Evolutionary conservation across 257 asterid species (phyloP).

Genomic region (Penstemon davidsonii): DNA sequence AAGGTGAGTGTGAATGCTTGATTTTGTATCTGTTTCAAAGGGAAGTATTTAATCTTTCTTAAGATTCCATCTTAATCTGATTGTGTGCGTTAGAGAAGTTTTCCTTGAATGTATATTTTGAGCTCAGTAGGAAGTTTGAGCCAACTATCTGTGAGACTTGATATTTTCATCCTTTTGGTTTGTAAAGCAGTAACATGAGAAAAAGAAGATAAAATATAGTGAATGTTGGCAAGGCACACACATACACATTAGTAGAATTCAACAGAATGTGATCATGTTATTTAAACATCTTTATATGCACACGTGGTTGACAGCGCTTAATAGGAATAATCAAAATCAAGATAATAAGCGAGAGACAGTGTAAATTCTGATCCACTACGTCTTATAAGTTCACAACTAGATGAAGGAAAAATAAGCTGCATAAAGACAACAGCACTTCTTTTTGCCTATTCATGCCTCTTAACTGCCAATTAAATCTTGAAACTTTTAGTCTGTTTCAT

Average conservation of each 20-base stretch:
- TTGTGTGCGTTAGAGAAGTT: neutral
- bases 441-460: slow-evolving; percentile 13
- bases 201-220: neutral
- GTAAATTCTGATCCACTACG: neutral
- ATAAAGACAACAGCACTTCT: neutral
- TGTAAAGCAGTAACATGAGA: neutral
- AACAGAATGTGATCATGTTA: neutral
- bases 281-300: neutral
- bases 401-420: neutral
- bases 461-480: neutral
- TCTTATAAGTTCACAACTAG: neutral
- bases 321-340: neutral
- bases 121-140: neutral
- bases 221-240: neutral
- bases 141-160: neutral
- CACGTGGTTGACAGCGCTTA: neutral
- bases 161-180: neutral
- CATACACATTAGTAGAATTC: neutral
- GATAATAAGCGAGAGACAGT: neutral
- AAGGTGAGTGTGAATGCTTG: slow-evolving; percentile 45
- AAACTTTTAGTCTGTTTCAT: neutral
- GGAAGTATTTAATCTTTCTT: neutral
- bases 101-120: neutral
- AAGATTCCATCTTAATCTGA: neutral
- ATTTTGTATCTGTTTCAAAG: neutral